A percentile compares a stretch with the other conserved stretches of the same genome.
phyloP scores from a whole-genome alignment of 2,329 filamentous ascomycete species.

The Thyridium curvatum region DNA sequence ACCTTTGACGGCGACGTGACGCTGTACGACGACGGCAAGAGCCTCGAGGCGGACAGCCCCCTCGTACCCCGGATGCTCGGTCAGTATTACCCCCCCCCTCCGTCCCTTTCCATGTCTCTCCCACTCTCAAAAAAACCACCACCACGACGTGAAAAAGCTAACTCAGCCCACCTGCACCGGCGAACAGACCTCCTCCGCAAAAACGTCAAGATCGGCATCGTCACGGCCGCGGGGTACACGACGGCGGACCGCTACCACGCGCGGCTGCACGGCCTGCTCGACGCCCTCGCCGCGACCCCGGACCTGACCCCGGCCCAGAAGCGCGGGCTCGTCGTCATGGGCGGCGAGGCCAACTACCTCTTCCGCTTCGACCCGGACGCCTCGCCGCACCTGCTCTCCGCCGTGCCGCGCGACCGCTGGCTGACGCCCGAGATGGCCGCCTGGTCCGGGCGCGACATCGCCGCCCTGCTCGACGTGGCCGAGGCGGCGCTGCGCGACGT shows the following conservation, averaged over 20 bases:
- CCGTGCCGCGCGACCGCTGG: constrained; percentile 63
- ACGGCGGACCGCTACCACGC: constrained; percentile 81
- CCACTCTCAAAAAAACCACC: no score
- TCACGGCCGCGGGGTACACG: constrained; percentile 93
- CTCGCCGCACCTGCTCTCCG: constrained; percentile 60
- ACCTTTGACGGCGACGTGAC: constrained; percentile 99
- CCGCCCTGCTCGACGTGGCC: constrained; percentile 77
- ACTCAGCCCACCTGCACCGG: constrained; percentile 2
- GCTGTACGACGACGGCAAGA: constrained; percentile 84
- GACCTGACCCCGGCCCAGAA: constrained; percentile 60
- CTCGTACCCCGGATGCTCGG: constrained; percentile 61
- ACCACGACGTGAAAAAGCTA: background rate
- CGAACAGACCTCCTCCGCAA: constrained; percentile 65
- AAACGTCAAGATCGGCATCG: constrained; percentile 84
- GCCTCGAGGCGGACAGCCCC: constrained; percentile 67
- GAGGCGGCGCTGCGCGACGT: constrained; percentile 80
- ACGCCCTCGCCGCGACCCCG: constrained; percentile 59
- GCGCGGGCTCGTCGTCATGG: constrained; percentile 81
- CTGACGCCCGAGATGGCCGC: constrained; percentile 70
- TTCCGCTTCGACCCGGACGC: constrained; percentile 67
- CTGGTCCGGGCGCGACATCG: constrained; percentile 74
- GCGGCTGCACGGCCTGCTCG: constrained; percentile 78
- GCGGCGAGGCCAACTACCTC: constrained; percentile 92
- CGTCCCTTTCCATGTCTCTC: constrained; percentile 36
- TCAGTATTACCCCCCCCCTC: constrained; percentile 13